These are phyloP conservation scores for Tetratostichococcus sp. DNA, from an alignment of 139 green algal species.

Conservation along the genomic window DNA sequence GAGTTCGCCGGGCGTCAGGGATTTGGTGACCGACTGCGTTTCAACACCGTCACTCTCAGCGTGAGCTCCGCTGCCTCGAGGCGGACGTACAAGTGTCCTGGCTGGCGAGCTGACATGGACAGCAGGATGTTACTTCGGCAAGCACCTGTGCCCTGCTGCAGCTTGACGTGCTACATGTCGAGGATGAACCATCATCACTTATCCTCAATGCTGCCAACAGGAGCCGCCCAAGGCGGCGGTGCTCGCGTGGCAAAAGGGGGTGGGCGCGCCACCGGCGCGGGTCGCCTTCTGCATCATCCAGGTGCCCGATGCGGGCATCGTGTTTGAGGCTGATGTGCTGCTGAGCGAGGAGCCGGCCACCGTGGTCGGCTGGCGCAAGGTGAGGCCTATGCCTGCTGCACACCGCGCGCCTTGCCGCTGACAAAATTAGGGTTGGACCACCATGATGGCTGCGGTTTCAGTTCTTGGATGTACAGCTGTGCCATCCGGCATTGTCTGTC, in stretches of 20 bases:
- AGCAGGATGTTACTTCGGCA: too few relatives aligned
- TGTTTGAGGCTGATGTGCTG: conserved; percentile 46
- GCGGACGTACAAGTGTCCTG: too few relatives aligned
- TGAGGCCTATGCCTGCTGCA: neutral
- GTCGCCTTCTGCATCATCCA: conserved; percentile 35
- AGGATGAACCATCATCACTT: too few relatives aligned
- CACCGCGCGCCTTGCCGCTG: neutral
- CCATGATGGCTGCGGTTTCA: too few relatives aligned
- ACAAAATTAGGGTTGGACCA: too few relatives aligned
- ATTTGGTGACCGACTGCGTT: conserved; percentile 21
- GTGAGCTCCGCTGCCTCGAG: conserved; percentile 16
- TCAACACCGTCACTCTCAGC: conserved; percentile 43
- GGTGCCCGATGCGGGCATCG: conserved; percentile 9
- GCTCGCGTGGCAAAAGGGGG: conserved; percentile 35
- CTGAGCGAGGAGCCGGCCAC: conserved; percentile 19
- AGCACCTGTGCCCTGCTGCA: too few relatives aligned
- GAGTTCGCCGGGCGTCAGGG: conserved; percentile 18
- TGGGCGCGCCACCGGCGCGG: conserved; percentile 17
- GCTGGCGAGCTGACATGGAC: too few relatives aligned
- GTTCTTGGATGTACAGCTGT: too few relatives aligned
- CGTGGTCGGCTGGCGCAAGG: conserved; percentile 40
- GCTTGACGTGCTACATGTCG: too few relatives aligned
- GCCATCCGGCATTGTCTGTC: too few relatives aligned
- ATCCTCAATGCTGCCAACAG: too few relatives aligned
- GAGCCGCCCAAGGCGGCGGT: conserved; percentile 48